Conservation (phyloP, 2,329 filamentous ascomycete genomes). For the Hypomyces perniciosus region DNA sequence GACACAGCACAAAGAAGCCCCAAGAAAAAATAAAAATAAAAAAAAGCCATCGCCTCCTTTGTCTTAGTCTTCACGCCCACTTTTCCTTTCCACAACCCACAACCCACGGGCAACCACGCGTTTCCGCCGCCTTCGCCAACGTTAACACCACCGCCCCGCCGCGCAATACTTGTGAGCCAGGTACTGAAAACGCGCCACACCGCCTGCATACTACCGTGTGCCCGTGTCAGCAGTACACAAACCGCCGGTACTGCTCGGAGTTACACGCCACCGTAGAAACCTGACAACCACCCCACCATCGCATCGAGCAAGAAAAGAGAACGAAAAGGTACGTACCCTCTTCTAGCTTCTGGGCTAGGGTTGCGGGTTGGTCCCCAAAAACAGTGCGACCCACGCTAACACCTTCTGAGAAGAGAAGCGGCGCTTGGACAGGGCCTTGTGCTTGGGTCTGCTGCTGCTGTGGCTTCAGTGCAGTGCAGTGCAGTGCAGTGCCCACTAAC, state of each 20-base stretch:
- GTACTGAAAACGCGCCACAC: slow-evolving; percentile 7
- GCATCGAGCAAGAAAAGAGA: background rate
- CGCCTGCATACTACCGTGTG: slow-evolving; percentile 5
- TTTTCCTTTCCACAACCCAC: background rate
- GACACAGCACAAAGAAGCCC: background rate
- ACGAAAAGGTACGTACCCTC: background rate
- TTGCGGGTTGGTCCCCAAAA: slow-evolving; percentile 5
- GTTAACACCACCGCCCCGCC: background rate
- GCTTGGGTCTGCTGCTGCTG: too few relatives aligned
- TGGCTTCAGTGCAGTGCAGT: too few relatives aligned
- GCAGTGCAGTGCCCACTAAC: background rate
- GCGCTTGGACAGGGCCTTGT: too few relatives aligned
- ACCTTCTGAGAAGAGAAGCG: background rate
- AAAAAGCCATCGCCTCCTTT: background rate
- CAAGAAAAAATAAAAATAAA: too few relatives aligned
- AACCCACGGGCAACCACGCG: background rate
- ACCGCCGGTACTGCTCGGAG: slow-evolving; percentile 4
- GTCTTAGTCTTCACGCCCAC: slow-evolving; percentile 1
- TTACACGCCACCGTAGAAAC: background rate
- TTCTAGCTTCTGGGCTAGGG: too few relatives aligned
- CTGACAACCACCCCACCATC: background rate
- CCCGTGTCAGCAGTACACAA: slow-evolving; percentile 12
- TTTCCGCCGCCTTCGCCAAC: background rate
- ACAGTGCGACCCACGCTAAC: slow-evolving; percentile 10
- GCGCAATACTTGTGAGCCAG: background rate